Evolutionary conservation across 495 filamentous ascomycete genomes (phyloP), one percentile per base, ranked within the genome.

Genomic region (Hamigera avellanea): DNA sequence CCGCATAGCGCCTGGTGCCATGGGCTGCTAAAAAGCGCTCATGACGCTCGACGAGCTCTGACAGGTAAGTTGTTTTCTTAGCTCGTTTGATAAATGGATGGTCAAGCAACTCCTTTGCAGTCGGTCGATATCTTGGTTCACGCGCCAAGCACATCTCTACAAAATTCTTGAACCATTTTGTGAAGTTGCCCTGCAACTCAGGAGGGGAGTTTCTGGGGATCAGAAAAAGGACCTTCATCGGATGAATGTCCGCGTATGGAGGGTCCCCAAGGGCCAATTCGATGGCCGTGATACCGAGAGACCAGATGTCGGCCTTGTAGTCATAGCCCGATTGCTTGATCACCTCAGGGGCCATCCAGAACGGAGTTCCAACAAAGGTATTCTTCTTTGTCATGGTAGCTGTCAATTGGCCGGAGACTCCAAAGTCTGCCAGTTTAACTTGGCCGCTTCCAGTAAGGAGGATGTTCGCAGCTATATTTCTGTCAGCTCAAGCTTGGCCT

Each of bases 321-420:
- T 95, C 89, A 59, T 98, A 98, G 27, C 91, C 91, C 35, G 85
- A 91, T 54, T 94, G 87, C 64, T 94, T 94, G 58, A 98, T 98
- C 19, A 98, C 91, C 57, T 98, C 91, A 7, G 91, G 91, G 3
- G 91, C 91, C 91, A 98, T 98, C 91, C 91, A 98, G 60, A 95
- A 98, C 0, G 91, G 91, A 2, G 91, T 96, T 10, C 91, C 91
- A 15, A 98, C 91, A 53, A 98, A 98, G 0, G 91, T 98, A 51
- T 96, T 98, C 59, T 95, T 95, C 63, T 95, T 94, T 16, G 93
- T 95, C 84, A 95, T 96, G n/a, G 91, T 95, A 1, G 86, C 86
- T 15, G 89, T 88, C n/a, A 98, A 69, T 51, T 98, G 91, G 10
- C 89, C 87, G 15, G 89, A 94, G 12, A 98, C 91, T 30, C 91